These are phyloP conservation scores for Coniochaeta ligniaria DNA, from an alignment of 2,329 filamentous ascomycete genomes.

Conservation along the genomic window DNA sequence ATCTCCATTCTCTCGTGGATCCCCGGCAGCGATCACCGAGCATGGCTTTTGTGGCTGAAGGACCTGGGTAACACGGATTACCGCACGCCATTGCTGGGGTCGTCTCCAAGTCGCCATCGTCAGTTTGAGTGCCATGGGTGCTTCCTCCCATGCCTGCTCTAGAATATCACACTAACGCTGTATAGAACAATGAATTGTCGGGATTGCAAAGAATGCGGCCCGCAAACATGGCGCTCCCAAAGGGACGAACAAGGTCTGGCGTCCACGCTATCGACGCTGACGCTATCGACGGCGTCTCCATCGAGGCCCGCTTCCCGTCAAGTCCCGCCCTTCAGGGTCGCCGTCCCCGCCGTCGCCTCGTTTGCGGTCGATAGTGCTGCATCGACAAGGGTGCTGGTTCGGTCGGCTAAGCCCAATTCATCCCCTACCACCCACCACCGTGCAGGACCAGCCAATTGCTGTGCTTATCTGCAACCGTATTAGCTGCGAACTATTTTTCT, in stretches of 20 bases:
- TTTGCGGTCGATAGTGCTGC: not conserved
- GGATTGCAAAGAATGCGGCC: not conserved
- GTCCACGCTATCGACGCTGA: not conserved
- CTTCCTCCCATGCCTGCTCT: not conserved
- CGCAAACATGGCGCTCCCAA: not conserved
- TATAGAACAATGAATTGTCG: not conserved
- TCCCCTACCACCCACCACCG: not conserved
- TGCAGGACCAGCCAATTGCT: not conserved
- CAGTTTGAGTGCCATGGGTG: too few relatives aligned
- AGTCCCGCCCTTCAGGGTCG: not conserved
- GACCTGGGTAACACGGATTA: not conserved
- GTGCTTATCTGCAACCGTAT: not conserved
- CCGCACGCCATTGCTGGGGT: not conserved
- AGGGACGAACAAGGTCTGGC: not conserved
- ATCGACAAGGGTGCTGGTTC: not conserved
- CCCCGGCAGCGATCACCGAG: not conserved
- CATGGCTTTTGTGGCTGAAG: not conserved
- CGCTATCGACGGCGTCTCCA: not conserved
- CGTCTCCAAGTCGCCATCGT: too few relatives aligned
- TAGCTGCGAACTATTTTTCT: constrained; percentile 1
- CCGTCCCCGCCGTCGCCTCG: not conserved
- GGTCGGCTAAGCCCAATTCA: not conserved
- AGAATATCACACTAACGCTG: not conserved
- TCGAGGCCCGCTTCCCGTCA: not conserved
- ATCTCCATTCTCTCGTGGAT: not conserved